Evolutionary conservation across 2,329 filamentous ascomycete species (phyloP).

Genomic region (Clarireedia hainanense): DNA sequence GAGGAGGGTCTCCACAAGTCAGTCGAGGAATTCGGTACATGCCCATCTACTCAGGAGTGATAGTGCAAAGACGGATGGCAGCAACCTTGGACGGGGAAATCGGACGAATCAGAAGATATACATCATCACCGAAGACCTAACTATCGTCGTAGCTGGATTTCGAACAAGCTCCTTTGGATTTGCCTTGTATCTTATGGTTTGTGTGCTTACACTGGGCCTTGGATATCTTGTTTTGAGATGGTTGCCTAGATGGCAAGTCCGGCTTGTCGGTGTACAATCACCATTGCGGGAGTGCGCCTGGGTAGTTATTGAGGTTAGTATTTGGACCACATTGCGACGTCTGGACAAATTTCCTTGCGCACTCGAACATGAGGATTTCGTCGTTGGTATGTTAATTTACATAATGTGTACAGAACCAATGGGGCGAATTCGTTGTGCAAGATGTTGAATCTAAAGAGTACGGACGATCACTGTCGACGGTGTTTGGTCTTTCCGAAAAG

Average conservation of each 20-base stretch:
- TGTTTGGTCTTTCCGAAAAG: slow-evolving; percentile 63
- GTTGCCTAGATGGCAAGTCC: slow-evolving; percentile 81
- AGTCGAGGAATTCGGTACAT: slow-evolving; percentile 48
- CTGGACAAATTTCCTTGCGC: neutral
- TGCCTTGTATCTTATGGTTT: slow-evolving; percentile 60
- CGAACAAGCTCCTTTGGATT: slow-evolving; percentile 66
- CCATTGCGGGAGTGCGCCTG: slow-evolving; percentile 72
- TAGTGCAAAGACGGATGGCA: slow-evolving; percentile 61
- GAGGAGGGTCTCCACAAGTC: slow-evolving; percentile 55
- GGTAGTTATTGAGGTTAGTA: slow-evolving; percentile 76
- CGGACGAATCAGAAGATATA: slow-evolving; percentile 84
- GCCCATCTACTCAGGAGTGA: slow-evolving; percentile 63
- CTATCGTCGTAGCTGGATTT: slow-evolving; percentile 89
- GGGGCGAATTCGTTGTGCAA: slow-evolving; percentile 83
- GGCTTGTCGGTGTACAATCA: slow-evolving; percentile 60
- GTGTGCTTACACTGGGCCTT: slow-evolving; percentile 64
- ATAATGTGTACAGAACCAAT: slow-evolving; percentile 63
- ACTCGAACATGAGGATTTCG: slow-evolving; percentile 5
- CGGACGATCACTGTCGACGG: slow-evolving; percentile 48
- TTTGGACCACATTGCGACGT: neutral
- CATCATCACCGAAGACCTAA: slow-evolving; percentile 87
- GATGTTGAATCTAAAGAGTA: slow-evolving; percentile 49
- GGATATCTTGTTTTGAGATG: slow-evolving; percentile 82
- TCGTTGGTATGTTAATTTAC: slow-evolving; percentile 24
- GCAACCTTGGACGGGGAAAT: slow-evolving; percentile 50